Conservation (phyloP, 371 early-diverging fungal species). For the Apophysomyces variabilis region DNA sequence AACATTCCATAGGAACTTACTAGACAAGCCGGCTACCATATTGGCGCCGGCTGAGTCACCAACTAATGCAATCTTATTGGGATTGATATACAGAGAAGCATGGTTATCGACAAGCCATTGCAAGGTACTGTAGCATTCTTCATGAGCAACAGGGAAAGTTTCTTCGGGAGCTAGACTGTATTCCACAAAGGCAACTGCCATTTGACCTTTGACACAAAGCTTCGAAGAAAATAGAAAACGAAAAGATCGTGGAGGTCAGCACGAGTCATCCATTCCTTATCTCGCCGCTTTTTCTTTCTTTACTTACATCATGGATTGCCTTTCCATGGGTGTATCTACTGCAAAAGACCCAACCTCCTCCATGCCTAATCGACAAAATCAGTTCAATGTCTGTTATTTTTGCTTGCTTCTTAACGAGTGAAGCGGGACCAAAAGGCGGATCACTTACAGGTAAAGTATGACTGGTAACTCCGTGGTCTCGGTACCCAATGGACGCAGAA, state of each 20-base stretch:
- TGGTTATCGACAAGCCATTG: slow-evolving; percentile 23
- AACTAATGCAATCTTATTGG: slow-evolving; percentile 16
- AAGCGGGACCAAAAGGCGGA: too few relatives aligned
- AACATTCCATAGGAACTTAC: slow-evolving; percentile 12
- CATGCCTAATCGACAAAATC: slow-evolving; percentile 14
- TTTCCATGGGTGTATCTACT: slow-evolving; percentile 21
- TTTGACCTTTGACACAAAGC: slow-evolving; percentile 16
- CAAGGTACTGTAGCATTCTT: slow-evolving; percentile 31
- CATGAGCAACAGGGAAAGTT: slow-evolving; percentile 30
- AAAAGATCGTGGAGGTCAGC: too few relatives aligned
- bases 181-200: slow-evolving; percentile 27
- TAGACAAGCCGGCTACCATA: slow-evolving; percentile 18
- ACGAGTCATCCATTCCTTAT: too few relatives aligned
- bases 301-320: slow-evolving; percentile 21
- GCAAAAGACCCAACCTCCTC: slow-evolving; percentile 29
- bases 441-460: slow-evolving; percentile 22
- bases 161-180: slow-evolving; percentile 35
- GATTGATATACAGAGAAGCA: slow-evolving; percentile 16
- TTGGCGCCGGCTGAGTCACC: slow-evolving; percentile 34
- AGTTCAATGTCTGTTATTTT: too few relatives aligned
- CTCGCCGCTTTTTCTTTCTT: too few relatives aligned
- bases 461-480: slow-evolving; percentile 21
- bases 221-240: background rate
- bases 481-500: slow-evolving; percentile 23
- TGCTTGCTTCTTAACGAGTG: too few relatives aligned